A percentile compares a stretch with the other conserved stretches of the same genome.
phyloP scores from a whole-genome alignment of 257 asterid species.

The Orobanche coerulescens region DNA sequence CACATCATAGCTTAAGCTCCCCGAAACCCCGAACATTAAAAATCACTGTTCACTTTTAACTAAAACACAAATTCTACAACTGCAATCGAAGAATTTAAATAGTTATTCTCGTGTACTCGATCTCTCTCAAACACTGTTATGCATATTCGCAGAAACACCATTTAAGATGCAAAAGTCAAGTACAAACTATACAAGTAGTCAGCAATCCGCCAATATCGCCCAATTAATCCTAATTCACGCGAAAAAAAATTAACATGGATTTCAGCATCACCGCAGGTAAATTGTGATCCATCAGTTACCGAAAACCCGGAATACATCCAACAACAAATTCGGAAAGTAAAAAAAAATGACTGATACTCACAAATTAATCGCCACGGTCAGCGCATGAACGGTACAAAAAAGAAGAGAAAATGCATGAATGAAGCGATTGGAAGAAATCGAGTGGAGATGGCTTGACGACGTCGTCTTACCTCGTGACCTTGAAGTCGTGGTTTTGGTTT shows the following conservation, averaged over 20 bases:
- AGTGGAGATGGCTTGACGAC: constrained; percentile 1
- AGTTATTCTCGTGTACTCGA: background rate
- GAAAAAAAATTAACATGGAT: background rate
- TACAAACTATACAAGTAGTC: constrained; percentile 2
- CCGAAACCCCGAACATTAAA: background rate
- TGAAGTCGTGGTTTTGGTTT: constrained; percentile 5
- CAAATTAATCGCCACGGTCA: constrained; percentile 15
- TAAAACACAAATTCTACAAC: background rate
- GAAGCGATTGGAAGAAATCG: background rate
- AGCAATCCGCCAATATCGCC: background rate
- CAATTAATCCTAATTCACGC: background rate
- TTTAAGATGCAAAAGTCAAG: background rate
- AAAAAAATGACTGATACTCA: constrained; percentile 13
- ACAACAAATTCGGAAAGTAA: constrained; percentile 1
- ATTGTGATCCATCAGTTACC: background rate
- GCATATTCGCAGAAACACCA: background rate
- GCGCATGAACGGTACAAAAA: constrained; percentile 5
- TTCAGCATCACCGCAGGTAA: constrained; percentile 4
- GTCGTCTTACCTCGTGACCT: constrained; percentile 10
- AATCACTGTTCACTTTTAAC: background rate
- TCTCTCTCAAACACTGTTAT: background rate
- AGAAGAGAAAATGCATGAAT: background rate
- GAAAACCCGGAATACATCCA: background rate
- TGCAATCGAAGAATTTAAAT: constrained; percentile 1
- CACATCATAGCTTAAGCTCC: background rate